A percentile compares a stretch with the other conserved stretches of the same genome.
Evolutionary conservation across 2,329 filamentous ascomycete species (phyloP).

Genomic region (Monosporascus ibericus): DNA sequence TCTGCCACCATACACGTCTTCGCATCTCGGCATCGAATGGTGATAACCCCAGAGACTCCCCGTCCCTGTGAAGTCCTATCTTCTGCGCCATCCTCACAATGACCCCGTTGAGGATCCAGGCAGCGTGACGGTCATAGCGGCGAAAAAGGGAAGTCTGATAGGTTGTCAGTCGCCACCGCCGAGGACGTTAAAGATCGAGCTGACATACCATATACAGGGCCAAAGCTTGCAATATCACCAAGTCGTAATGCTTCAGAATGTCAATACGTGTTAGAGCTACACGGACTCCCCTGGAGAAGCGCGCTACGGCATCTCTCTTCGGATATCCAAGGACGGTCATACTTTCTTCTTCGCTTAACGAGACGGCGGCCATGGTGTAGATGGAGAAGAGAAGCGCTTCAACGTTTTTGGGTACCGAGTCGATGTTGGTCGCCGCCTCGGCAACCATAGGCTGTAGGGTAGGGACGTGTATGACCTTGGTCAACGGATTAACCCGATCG

Average conservation of each 20-base stretch:
- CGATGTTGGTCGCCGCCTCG: constrained; percentile 52
- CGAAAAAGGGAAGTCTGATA: constrained; percentile 48
- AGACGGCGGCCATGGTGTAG: constrained; percentile 54
- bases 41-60: constrained; percentile 46
- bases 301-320: constrained; percentile 43
- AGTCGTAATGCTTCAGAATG: constrained; percentile 54
- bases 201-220: constrained; percentile 47
- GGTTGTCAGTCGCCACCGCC: constrained; percentile 6
- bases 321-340: constrained; percentile 43
- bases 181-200: background rate
- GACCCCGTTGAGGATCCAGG: constrained; percentile 56
- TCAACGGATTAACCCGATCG: constrained; percentile 63
- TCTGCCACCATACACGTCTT: constrained; percentile 62
- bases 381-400: constrained; percentile 61
- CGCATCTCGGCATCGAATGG: constrained; percentile 64
- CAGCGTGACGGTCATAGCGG: constrained; percentile 51
- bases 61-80: constrained; percentile 61
- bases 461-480: constrained; percentile 59
- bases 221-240: constrained; percentile 53
- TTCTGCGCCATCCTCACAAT: constrained; percentile 60
- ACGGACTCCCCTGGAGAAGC: constrained; percentile 47
- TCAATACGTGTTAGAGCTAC: constrained; percentile 43
- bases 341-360: constrained; percentile 51
- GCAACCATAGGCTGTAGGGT: constrained; percentile 60
- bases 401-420: constrained; percentile 48